A percentile compares a stretch with the other conserved stretches of the same genome.
Conservation (phyloP, 805 yeast genomes). For the Metschnikowia lochheadii region DNA sequence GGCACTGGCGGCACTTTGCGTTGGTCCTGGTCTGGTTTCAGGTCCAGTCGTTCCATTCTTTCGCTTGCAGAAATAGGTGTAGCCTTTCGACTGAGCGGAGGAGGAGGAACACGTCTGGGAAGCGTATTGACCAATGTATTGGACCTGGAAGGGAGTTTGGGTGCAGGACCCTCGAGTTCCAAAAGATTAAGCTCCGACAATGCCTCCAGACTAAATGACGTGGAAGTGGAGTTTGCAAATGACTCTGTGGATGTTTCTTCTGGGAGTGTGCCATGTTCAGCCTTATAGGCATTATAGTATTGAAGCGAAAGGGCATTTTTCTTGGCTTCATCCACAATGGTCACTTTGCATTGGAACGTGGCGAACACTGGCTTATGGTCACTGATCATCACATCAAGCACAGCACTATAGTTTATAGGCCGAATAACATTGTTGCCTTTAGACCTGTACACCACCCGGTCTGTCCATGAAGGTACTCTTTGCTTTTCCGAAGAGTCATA, state of each 20-base stretch:
- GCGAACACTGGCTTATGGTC: slow-evolving; percentile 95
- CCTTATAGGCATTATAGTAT: slow-evolving; percentile 28
- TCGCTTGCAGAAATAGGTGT: background rate
- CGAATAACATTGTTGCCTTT: slow-evolving; percentile 34
- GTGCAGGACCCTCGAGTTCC: slow-evolving; percentile 24
- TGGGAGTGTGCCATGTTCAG: slow-evolving; percentile 23
- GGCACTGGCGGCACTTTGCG: slow-evolving; percentile 5
- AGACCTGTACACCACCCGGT: slow-evolving; percentile 72
- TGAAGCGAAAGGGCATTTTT: slow-evolving; percentile 24
- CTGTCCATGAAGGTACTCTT: slow-evolving; percentile 96
- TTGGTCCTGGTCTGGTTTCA: too few relatives aligned
- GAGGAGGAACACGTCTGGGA: slow-evolving; percentile 30
- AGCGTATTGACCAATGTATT: slow-evolving; percentile 7
- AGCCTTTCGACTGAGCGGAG: slow-evolving; percentile 21
- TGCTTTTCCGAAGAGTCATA: slow-evolving; percentile 92
- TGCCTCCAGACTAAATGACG: slow-evolving; percentile 24
- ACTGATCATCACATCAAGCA: slow-evolving; percentile 56
- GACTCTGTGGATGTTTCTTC: slow-evolving; percentile 11
- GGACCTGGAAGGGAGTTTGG: slow-evolving; percentile 22
- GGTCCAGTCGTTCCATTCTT: background rate
- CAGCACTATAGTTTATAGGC: slow-evolving; percentile 67
- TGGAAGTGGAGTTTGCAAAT: slow-evolving; percentile 1
- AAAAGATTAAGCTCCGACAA: slow-evolving; percentile 35
- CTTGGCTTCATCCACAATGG: slow-evolving; percentile 52
- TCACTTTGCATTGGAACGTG: slow-evolving; percentile 62